Evolutionary conservation across 2,329 filamentous ascomycete genomes (phyloP).

Genomic region (Calonectria ilicicola): DNA sequence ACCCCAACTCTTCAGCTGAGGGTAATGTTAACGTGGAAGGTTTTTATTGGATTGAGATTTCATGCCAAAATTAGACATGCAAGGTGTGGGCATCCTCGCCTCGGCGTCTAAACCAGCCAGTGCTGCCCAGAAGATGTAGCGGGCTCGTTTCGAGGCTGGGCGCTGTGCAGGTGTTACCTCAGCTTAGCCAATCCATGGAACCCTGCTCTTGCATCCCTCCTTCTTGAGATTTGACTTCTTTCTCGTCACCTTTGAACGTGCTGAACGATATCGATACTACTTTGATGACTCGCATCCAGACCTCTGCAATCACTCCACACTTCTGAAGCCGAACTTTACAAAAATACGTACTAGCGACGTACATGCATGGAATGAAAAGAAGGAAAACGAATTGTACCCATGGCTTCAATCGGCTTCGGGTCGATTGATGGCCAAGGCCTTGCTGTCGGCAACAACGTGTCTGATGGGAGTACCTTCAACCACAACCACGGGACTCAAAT

Average conservation of each 20-base stretch:
- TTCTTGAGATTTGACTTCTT: neutral
- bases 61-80: neutral
- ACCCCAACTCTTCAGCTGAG: neutral
- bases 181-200: neutral
- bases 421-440: too few species aligned
- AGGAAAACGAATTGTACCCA: too few species aligned
- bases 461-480: too few species aligned
- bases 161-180: neutral
- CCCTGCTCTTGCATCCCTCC: too few species aligned
- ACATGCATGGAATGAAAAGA: too few species aligned
- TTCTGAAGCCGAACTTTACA: neutral
- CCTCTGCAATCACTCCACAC: neutral
- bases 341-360: too few species aligned
- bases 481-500: too few species aligned
- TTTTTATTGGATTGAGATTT: neutral
- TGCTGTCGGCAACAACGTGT: too few species aligned
- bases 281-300: neutral
- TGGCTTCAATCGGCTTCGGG: too few species aligned
- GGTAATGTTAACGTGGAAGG: neutral
- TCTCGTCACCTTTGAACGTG: too few species aligned
- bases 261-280: neutral
- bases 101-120: neutral
- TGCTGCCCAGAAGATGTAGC: neutral
- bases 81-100: neutral
- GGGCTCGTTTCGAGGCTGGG: neutral